Evolutionary conservation across 2,329 filamentous ascomycete genomes (phyloP).

Genomic region (Raffaelea albimanens): DNA sequence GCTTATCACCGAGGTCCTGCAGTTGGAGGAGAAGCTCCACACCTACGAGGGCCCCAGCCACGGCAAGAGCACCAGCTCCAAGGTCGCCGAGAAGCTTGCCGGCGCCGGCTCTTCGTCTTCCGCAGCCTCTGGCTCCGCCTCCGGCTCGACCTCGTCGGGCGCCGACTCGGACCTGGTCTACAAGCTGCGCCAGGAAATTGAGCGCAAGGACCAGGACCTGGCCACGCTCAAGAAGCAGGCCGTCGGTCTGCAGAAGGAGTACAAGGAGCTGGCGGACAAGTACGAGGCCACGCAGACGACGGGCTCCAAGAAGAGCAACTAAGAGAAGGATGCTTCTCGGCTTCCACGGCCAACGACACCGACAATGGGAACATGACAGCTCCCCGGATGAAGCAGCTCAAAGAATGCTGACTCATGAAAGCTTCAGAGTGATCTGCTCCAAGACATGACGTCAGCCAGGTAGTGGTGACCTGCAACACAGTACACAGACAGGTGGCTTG

Average conservation of each 20-base stretch:
- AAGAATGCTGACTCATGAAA: too few species aligned
- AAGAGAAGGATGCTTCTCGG: slow-evolving; percentile 19
- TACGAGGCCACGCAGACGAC: slow-evolving; percentile 50
- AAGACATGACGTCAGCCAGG: too few species aligned
- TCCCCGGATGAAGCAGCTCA: too few species aligned
- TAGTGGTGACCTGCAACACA: too few species aligned
- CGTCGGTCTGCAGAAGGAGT: slow-evolving; percentile 73
- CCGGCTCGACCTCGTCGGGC: slow-evolving; percentile 44
- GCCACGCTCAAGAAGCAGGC: slow-evolving; percentile 88
- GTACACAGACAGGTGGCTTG: too few species aligned
- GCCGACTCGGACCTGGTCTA: slow-evolving; percentile 63
- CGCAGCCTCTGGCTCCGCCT: slow-evolving; percentile 24
- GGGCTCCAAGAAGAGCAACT: slow-evolving; percentile 50
- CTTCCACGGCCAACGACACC: too few species aligned
- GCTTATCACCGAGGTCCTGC: slow-evolving; percentile 87
- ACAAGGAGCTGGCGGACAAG: slow-evolving; percentile 77
- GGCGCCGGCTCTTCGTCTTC: background rate
- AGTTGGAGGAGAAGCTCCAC: slow-evolving; percentile 88
- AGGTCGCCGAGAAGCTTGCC: slow-evolving; percentile 40
- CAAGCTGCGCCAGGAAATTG: slow-evolving; percentile 59
- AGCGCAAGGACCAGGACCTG: slow-evolving; percentile 73
- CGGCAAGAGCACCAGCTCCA: slow-evolving; percentile 47
- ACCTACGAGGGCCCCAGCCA: slow-evolving; percentile 54
- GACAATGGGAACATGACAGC: too few species aligned
- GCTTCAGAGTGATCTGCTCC: too few species aligned